Conservation (phyloP, 495 filamentous ascomycete genomes). For the Penicillium cataractarum region DNA sequence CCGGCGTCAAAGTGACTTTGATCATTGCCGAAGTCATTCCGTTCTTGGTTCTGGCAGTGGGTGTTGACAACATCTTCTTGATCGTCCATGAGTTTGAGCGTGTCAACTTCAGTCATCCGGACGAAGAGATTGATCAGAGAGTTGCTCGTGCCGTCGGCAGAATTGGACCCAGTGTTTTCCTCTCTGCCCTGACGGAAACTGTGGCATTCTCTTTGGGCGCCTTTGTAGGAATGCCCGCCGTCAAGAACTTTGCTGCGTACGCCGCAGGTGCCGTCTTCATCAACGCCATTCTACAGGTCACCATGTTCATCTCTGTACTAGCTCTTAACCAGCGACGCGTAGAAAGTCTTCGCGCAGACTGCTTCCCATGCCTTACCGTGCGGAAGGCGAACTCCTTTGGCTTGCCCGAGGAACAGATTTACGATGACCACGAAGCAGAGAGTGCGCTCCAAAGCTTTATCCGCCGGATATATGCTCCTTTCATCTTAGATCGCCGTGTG, state of each 20-base stretch:
- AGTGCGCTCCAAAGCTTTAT: constrained; percentile 81
- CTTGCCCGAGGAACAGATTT: constrained; percentile 53
- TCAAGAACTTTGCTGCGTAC: constrained; percentile 95
- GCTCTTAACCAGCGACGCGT: constrained; percentile 87
- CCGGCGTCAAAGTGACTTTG: constrained; percentile 87
- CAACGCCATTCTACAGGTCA: constrained; percentile 92
- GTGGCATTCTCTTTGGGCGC: constrained; percentile 90
- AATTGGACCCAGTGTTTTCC: constrained; percentile 96
- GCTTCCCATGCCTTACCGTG: constrained; percentile 84
- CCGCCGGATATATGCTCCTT: constrained; percentile 82
- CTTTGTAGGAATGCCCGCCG: constrained; percentile 95
- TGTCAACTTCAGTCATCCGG: constrained; percentile 85
- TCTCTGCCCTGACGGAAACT: constrained; percentile 92
- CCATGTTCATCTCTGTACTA: constrained; percentile 92
- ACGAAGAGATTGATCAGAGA: constrained; percentile 80
- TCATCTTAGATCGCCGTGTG: constrained; percentile 73
- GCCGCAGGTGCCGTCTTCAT: constrained; percentile 95
- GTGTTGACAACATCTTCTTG: constrained; percentile 98
- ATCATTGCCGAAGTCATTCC: constrained; percentile 99
- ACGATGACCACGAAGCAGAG: constrained; percentile 70
- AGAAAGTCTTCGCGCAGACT: constrained; percentile 86
- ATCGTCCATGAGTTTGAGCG: constrained; percentile 98
- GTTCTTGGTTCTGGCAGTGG: constrained; percentile 92
- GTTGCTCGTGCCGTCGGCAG: constrained; percentile 84
- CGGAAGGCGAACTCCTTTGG: constrained; percentile 60